Evolutionary conservation across 768 basidiomycete species (phyloP).

Genomic region (Suillus sp.): DNA sequence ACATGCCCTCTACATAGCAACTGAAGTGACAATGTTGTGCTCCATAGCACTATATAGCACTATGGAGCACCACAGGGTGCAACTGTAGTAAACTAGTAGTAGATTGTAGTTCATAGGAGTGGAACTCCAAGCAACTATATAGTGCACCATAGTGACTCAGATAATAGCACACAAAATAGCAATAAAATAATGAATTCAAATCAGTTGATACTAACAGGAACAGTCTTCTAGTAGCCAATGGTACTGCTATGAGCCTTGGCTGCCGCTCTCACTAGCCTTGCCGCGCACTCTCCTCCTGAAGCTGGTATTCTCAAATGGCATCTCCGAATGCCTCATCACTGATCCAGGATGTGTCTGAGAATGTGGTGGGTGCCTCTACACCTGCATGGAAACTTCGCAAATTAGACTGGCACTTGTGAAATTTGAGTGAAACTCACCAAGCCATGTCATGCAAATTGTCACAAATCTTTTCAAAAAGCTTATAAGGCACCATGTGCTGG

Average conservation of each 20-base stretch:
- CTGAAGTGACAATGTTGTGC: no score
- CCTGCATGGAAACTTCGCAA: neutral
- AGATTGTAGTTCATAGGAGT: conserved; percentile 4
- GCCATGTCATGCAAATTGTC: neutral
- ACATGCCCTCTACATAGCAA: neutral
- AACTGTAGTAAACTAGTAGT: neutral
- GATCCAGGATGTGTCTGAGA: neutral
- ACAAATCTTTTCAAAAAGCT: neutral
- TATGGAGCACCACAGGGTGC: neutral
- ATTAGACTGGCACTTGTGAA: neutral
- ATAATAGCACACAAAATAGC: neutral
- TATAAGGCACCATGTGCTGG: neutral
- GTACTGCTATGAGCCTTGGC: neutral
- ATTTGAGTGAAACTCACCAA: neutral
- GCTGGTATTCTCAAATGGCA: neutral
- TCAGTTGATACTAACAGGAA: neutral
- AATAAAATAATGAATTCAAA: neutral
- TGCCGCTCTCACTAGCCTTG: neutral
- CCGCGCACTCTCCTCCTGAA: neutral
- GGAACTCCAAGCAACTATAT: conserved; percentile 2
- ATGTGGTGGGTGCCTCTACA: neutral
- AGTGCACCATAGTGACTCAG: neutral
- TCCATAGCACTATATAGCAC: neutral
- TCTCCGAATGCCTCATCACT: neutral
- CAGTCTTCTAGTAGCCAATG: no score